A percentile compares a stretch with the other conserved stretches of the same genome.
phyloP scores from a whole-genome alignment of 768 basidiomycete genomes.

The Podaxis sp. region DNA sequence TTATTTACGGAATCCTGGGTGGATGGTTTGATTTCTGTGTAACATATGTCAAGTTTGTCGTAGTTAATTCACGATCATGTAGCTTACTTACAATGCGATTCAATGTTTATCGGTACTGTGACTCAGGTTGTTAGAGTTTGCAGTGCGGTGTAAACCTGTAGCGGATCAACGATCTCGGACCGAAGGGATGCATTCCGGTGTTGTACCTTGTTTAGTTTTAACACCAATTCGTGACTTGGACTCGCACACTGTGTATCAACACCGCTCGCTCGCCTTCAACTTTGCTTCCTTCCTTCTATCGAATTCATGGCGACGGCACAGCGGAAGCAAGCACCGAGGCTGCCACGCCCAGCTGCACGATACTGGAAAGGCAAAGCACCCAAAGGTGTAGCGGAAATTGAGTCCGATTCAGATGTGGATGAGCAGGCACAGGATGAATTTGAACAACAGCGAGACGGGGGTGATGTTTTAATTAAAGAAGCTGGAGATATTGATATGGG shows the following conservation, averaged over 20 bases:
- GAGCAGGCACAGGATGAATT: slow-evolving; percentile 44
- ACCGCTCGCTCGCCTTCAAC: neutral
- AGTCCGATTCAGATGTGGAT: slow-evolving; percentile 68
- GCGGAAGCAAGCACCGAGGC: slow-evolving; percentile 75
- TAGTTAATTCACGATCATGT: neutral
- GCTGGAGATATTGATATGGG: slow-evolving; percentile 47
- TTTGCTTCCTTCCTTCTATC: neutral
- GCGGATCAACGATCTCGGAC: slow-evolving; percentile 8
- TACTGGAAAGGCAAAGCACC: slow-evolving; percentile 93
- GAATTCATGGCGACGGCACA: slow-evolving; percentile 22
- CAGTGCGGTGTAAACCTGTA: neutral
- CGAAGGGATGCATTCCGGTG: neutral
- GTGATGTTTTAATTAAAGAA: slow-evolving; percentile 60
- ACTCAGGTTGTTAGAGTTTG: neutral
- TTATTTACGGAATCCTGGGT: neutral
- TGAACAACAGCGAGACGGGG: slow-evolving; percentile 36
- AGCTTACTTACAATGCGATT: neutral
- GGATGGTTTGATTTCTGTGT: neutral
- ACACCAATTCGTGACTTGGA: neutral
- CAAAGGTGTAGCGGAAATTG: slow-evolving; percentile 59
- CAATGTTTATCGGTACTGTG: neutral
- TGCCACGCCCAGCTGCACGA: slow-evolving; percentile 76
- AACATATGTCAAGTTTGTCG: neutral
- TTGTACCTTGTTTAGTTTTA: slow-evolving; percentile 12
- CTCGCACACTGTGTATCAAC: neutral